These are phyloP conservation scores for Scopulariopsis brevicaulis DNA, from an alignment of 2,329 filamentous ascomycete genomes.

Conservation along the genomic window DNA sequence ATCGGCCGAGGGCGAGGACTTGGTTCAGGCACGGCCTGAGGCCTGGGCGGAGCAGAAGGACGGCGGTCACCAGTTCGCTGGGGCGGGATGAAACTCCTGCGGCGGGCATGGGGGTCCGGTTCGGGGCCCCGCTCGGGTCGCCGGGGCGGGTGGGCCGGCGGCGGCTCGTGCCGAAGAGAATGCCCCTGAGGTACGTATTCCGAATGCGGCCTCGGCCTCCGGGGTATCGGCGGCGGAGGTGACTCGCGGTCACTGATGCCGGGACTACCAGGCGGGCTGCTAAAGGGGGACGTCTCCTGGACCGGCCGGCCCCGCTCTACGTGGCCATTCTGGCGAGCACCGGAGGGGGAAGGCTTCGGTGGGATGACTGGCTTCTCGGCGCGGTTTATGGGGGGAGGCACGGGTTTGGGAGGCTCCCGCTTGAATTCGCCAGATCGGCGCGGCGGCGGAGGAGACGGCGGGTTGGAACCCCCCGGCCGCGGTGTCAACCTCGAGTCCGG, in stretches of 20 bases:
- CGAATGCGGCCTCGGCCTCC: slow-evolving; percentile 33
- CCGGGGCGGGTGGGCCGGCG: slow-evolving; percentile 29
- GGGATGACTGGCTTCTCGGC: slow-evolving; percentile 52
- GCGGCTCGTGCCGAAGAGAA: slow-evolving; percentile 29
- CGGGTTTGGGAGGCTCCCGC: slow-evolving; percentile 29
- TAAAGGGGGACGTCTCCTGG: slow-evolving; percentile 64
- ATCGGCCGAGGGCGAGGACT: slow-evolving; percentile 10
- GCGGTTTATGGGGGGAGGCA: slow-evolving; percentile 69
- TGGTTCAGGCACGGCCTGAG: slow-evolving; percentile 21
- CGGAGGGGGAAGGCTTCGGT: slow-evolving; percentile 12
- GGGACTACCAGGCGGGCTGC: slow-evolving; percentile 68
- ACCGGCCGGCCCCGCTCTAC: slow-evolving; percentile 6
- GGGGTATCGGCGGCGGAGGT: slow-evolving; percentile 35
- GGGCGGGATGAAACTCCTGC: slow-evolving; percentile 23
- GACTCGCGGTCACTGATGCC: slow-evolving; percentile 43
- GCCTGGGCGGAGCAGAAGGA: slow-evolving; percentile 38
- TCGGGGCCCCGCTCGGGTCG: background rate
- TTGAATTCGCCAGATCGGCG: slow-evolving; percentile 48
- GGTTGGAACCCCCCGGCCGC: slow-evolving; percentile 31
- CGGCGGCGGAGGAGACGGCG: slow-evolving; percentile 53
- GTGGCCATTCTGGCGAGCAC: slow-evolving; percentile 3
- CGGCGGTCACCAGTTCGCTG: slow-evolving; percentile 30
- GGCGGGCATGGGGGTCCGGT: background rate
- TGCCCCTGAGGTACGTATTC: slow-evolving; percentile 12
- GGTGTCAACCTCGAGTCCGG: slow-evolving; percentile 37